Evolutionary conservation across 1,284 basidiomycete species (phyloP), one percentile per base, ranked within the genome.

Genomic region (Leccinum solheimii): DNA sequence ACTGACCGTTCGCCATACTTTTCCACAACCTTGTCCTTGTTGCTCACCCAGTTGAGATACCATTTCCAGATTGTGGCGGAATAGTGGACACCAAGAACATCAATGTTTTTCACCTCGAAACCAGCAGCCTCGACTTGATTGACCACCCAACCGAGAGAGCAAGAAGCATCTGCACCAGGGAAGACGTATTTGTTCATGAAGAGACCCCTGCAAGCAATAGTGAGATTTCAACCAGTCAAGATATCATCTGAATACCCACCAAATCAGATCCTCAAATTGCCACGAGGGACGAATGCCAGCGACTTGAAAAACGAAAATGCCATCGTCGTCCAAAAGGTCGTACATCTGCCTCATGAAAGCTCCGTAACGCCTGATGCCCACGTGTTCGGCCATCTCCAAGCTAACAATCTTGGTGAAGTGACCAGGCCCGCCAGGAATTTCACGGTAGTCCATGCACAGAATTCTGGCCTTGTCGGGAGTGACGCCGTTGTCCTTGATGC

Each of bases 301-400:
- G 27, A 99, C 97, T 79, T 99, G 97, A 80, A 97, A 87, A 60
- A 98, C 91, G 71, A 99, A 92, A 66, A 91, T 85, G 57, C 97
- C 97, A 68, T 98, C 92, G 77, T 99, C 97, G 66, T 95, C 91
- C 64, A 99, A 83, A 32, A 98, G 83, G 71, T 97, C 86, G 77
- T 98, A 98, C 61, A 99, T 87, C 76, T 98, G 93, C 36, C 82
- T 81, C 68, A 99, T 83, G 87, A 97, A 99, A 50, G 88, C 78
- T 54, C 85, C 84, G 77, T 99, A 99, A 64, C 95, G 91, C 68
- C 94, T 88, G 74, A 99, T 89, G 62, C 97, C 97, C 65, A 99
- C 97, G 72, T 98, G 95, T 86, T 99, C 97, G 40, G 97, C 97
- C 97, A 99, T 99, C 79, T 99, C 97, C 69, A 99, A 84, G 69